Base-by-base conservation (phyloP, 352 stramenopile genomes). In the Thalassiosira mediterranea region DNA sequence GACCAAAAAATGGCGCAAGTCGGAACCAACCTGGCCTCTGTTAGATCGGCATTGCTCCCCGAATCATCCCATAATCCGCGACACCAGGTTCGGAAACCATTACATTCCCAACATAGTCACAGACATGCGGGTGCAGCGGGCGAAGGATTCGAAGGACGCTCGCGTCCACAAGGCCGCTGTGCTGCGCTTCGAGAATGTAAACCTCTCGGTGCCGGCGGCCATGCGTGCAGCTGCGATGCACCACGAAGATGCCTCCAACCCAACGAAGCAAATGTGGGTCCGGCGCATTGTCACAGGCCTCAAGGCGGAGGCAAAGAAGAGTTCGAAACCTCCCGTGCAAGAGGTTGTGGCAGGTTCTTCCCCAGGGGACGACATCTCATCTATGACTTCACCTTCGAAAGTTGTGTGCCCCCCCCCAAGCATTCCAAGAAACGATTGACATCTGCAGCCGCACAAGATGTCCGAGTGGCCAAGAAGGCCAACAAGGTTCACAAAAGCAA, bases 401-500 rank as follows among this genome's bases (percentile, higher is more conserved):
- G n/a, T n/a, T n/a, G n/a, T n/a, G n/a, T n/a, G n/a, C 34, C 34
- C 34, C 34, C 34, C 34, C 34, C 34, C 7, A 42, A 42, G 13
- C 34, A 7, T 42, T 13, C 34, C 13, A 7, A 13, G 7, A 13
- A 7, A 13, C 34, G 7, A 13, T 13, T 7, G 34, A 42, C 34
- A 13, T 7, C 34, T 42, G 34, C 7, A 42, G 34, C 34, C 13
- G 13, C 34, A 7, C 34, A 42, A 42, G 13, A 42, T 13, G 34
- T 13, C 13, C 34, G 34, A 7, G 34, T 42, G 7, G 7, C 7
- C 7, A 13, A 7, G 34, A 42, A 42, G 34, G 13, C 7, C 7
- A 13, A 64, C 28, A 26, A 52, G 26, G 32, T 15, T 10, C 54
- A 40, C 25, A 34, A 46, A 42, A 51, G 1, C 1, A 47, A 64